These are phyloP conservation scores for Kuraishia cidri DNA, from an alignment of 805 yeast species.

Conservation along the genomic window DNA sequence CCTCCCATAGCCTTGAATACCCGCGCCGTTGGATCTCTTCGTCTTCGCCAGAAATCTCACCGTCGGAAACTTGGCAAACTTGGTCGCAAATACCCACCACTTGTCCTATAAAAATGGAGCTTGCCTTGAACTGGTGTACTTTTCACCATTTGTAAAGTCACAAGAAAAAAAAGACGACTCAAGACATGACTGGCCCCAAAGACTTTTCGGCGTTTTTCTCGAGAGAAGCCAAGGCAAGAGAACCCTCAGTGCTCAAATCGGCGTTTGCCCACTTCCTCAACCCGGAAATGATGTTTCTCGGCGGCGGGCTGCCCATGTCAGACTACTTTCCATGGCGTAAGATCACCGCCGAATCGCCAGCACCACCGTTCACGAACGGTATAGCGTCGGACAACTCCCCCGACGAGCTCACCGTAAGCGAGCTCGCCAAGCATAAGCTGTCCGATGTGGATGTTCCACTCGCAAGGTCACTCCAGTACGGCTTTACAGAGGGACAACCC, in stretches of 20 bases:
- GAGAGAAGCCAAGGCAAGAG: conserved; percentile 68
- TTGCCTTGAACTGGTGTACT: no score
- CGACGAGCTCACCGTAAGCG: conserved; percentile 23
- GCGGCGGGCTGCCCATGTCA: conserved; percentile 92
- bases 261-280: conserved; percentile 70
- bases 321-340: conserved; percentile 90
- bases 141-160: no score
- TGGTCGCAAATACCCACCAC: no score
- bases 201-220: conserved; percentile 73
- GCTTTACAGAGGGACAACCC: conserved; percentile 73
- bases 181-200: no score
- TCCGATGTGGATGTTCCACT: conserved; percentile 59
- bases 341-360: conserved; percentile 60
- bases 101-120: no score
- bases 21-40: no score
- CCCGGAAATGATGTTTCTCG: conserved; percentile 79
- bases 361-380: conserved; percentile 74
- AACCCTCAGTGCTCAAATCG: conserved; percentile 71
- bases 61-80: no score
- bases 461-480: conserved; percentile 86
- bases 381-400: conserved; percentile 46
- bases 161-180: no score
- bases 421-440: conserved; percentile 29
- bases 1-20: no score
- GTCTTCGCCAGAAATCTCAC: no score